Evolutionary conservation across 306 rosid genomes (phyloP).

Genomic region (Trichosanthes truncata): DNA sequence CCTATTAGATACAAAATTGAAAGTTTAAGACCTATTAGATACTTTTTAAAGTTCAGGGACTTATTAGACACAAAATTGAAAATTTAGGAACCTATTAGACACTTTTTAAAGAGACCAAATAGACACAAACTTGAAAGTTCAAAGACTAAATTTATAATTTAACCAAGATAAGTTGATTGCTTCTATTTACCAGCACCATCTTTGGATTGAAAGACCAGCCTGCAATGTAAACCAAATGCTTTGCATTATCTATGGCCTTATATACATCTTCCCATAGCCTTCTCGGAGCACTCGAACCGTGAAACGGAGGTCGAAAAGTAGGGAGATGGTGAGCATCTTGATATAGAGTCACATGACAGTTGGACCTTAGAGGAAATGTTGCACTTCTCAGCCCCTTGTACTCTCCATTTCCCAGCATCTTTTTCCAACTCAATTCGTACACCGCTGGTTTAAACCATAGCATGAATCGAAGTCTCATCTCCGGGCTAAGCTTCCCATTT

Average conservation of each 20-base stretch:
- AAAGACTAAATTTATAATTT: too few species aligned
- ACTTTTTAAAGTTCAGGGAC: neutral
- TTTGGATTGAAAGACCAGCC: conserved; percentile 96
- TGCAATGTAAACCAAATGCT: conserved; percentile 66
- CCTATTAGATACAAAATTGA: neutral
- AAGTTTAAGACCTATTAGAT: neutral
- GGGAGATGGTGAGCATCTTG: conserved; percentile 86
- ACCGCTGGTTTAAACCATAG: conserved; percentile 82
- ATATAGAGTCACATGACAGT: conserved; percentile 70
- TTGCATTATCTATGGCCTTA: conserved; percentile 79
- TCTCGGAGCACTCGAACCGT: conserved; percentile 38
- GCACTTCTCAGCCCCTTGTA: conserved; percentile 61
- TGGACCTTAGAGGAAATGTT: conserved; percentile 67
- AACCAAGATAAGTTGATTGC: neutral
- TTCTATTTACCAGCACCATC: conserved; percentile 54
- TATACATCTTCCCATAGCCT: conserved; percentile 91
- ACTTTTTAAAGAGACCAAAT: neutral
- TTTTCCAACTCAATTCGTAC: conserved; percentile 55
- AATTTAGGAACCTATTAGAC: neutral
- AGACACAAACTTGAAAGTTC: too few species aligned
- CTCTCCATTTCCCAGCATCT: conserved; percentile 37
- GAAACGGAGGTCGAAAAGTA: conserved; percentile 55
- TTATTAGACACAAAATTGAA: too few species aligned
- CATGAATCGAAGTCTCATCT: conserved; percentile 57
- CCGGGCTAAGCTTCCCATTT: conserved; percentile 54